Percentiles rank a stretch among this genome's conserved stretches.
Conservation (phyloP, 1,284 basidiomycete genomes). For the Abortiporus biennis region DNA sequence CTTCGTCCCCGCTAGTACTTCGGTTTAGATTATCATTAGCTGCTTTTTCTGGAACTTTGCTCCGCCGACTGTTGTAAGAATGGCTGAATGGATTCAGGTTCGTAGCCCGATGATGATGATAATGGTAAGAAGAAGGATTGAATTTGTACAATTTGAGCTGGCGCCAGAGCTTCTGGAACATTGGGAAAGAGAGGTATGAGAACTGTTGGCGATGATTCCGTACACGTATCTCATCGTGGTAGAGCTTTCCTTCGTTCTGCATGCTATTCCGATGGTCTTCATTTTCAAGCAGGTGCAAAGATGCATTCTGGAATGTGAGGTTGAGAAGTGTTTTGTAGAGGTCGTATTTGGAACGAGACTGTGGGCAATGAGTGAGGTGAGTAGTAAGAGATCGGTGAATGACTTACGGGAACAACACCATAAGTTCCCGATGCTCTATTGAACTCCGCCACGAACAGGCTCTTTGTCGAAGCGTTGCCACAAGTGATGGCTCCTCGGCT, state of each 20-base stretch:
- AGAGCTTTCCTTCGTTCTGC: constrained; percentile 54
- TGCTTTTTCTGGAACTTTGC: constrained; percentile 16
- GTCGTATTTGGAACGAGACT: constrained; percentile 78
- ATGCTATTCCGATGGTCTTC: constrained; percentile 67
- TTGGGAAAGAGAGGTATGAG: constrained; percentile 37
- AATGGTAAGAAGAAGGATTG: constrained; percentile 12
- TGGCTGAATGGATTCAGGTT: constrained; percentile 7
- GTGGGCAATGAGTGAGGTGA: constrained; percentile 1
- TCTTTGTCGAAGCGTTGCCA: constrained; percentile 82
- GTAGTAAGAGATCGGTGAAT: constrained; percentile 2
- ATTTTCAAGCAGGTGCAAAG: constrained; percentile 71
- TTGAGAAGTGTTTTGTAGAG: constrained; percentile 74
- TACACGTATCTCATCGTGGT: constrained; percentile 39
- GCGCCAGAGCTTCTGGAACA: constrained; percentile 52
- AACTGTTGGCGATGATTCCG: constrained; percentile 40
- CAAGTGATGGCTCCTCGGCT: constrained; percentile 73
- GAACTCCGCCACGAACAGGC: constrained; percentile 76
- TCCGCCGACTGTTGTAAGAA: neutral
- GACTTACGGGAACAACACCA: constrained; percentile 64
- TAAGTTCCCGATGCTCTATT: constrained; percentile 69
- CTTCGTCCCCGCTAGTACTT: constrained; percentile 33
- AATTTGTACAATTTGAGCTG: constrained; percentile 43
- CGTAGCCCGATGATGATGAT: constrained; percentile 1
- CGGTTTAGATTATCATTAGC: constrained; percentile 19
- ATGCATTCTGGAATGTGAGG: constrained; percentile 61